Percentiles rank a stretch among this genome's conserved stretches.
Evolutionary conservation across 1,139 yeast genomes (phyloP).

Genomic region (Geotrichum fermentans): DNA sequence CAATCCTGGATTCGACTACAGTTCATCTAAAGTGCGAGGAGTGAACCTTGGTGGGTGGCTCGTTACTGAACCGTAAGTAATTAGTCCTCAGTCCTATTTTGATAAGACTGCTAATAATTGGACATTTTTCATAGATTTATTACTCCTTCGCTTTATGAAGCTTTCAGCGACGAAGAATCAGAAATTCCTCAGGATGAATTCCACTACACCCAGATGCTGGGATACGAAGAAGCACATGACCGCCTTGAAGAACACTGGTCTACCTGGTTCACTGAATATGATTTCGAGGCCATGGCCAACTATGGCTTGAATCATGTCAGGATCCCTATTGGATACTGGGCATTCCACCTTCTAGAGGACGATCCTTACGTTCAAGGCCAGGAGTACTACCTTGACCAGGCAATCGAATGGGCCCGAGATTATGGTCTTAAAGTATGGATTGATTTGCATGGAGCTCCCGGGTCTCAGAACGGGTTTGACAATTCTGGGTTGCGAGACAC

Average conservation of each 20-base stretch:
- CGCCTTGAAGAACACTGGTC: slow-evolving; percentile 70
- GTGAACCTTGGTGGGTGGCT: slow-evolving; percentile 93
- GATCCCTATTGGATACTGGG: slow-evolving; percentile 97
- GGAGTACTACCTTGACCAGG: slow-evolving; percentile 62
- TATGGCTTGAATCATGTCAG: slow-evolving; percentile 82
- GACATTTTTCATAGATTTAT: slow-evolving; percentile 48
- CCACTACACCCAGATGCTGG: slow-evolving; percentile 59
- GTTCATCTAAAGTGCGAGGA: slow-evolving; percentile 56
- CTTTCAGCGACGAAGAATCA: slow-evolving; percentile 39
- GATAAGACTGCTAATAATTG: background rate
- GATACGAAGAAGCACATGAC: slow-evolving; percentile 51
- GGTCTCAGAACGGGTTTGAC: slow-evolving; percentile 94
- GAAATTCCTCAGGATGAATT: slow-evolving; percentile 81
- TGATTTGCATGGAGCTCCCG: slow-evolving; percentile 93
- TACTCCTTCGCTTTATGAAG: slow-evolving; percentile 73
- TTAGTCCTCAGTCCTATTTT: no score
- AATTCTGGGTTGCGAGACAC: slow-evolving; percentile 81
- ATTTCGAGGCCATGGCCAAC: slow-evolving; percentile 54
- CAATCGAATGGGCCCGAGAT: slow-evolving; percentile 68
- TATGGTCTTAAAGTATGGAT: slow-evolving; percentile 74
- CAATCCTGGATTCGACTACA: slow-evolving; percentile 43
- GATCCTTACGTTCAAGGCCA: slow-evolving; percentile 94
- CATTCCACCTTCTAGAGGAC: slow-evolving; percentile 54
- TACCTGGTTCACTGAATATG: slow-evolving; percentile 70
- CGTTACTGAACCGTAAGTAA: slow-evolving; percentile 58